Conservation (phyloP, 2,329 filamentous ascomycete genomes). For the Zymoseptoria brevis region DNA sequence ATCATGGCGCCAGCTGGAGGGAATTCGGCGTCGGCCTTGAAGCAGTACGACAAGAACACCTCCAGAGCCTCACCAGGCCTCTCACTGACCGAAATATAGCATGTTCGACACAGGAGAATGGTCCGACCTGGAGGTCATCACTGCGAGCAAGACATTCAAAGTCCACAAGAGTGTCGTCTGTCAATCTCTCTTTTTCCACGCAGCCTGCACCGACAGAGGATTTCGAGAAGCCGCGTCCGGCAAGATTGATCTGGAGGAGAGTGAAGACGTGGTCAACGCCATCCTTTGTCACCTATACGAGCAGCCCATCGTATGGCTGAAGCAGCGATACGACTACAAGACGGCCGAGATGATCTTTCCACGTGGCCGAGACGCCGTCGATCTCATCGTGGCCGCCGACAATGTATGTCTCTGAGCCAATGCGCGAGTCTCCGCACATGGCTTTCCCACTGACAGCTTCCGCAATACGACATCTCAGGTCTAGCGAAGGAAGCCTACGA, state of each 20-base stretch:
- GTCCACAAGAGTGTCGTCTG: constrained; percentile 8
- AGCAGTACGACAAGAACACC: neutral
- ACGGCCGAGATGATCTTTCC: neutral
- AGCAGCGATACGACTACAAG: neutral
- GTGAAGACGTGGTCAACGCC: neutral
- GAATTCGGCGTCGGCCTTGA: neutral
- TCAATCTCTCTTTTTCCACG: constrained; percentile 2
- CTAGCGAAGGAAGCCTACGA: neutral
- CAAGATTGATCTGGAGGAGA: neutral
- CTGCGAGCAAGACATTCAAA: constrained; percentile 1
- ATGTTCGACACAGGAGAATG: constrained; percentile 7
- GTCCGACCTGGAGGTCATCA: constrained; percentile 4
- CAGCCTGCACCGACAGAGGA: constrained; percentile 1
- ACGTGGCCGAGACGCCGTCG: neutral
- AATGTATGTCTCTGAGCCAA: neutral
- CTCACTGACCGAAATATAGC: neutral
- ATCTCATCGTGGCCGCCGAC: neutral
- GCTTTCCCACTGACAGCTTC: neutral
- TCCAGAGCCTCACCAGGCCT: neutral
- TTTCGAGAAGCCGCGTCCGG: constrained; percentile 1
- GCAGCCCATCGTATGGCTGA: neutral
- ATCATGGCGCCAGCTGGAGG: neutral
- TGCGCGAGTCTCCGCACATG: neutral
- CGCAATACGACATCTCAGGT: neutral
- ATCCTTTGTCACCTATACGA: constrained; percentile 2